Evolutionary conservation across 225 moss, liverwort and hornwort genomes (phyloP).

Genomic region (Pleurozium schreberi): DNA sequence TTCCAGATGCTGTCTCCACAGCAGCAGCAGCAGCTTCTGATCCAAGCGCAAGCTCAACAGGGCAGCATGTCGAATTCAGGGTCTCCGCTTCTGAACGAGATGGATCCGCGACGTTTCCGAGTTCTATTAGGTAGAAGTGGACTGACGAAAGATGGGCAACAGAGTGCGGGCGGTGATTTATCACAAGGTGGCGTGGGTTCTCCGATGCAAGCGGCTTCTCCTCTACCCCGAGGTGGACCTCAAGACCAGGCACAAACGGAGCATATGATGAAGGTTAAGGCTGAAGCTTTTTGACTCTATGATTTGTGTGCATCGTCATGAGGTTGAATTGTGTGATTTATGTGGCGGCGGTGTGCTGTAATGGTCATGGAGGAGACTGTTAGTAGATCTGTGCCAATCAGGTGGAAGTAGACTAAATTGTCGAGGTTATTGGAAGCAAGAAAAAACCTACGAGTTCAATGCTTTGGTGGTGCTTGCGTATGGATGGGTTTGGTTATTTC

Average conservation of each 20-base stretch:
- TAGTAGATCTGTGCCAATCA: background rate
- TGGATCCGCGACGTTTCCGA: constrained; percentile 89
- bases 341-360: background rate
- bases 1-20: constrained; percentile 76
- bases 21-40: constrained; percentile 73
- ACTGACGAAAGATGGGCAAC: constrained; percentile 76
- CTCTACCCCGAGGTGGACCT: constrained; percentile 56
- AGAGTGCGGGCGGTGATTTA: constrained; percentile 60
- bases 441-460: background rate
- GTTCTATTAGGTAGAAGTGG: constrained; percentile 64
- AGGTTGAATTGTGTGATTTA: background rate
- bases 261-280: constrained; percentile 74
- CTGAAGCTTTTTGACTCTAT: background rate
- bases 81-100: constrained; percentile 80
- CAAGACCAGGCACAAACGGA: constrained; percentile 70
- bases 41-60: constrained; percentile 74
- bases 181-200: constrained; percentile 89
- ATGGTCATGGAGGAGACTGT: background rate
- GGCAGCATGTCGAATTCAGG: constrained; percentile 68
- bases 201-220: constrained; percentile 93
- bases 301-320: background rate
- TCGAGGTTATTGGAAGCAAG: background rate
- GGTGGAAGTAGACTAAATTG: background rate
- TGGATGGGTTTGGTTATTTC: background rate
- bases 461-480: background rate